Evolutionary conservation across 495 filamentous ascomycete species (phyloP), one percentile per base, ranked within the genome.

Genomic region (Lophiostoma macrostomum): DNA sequence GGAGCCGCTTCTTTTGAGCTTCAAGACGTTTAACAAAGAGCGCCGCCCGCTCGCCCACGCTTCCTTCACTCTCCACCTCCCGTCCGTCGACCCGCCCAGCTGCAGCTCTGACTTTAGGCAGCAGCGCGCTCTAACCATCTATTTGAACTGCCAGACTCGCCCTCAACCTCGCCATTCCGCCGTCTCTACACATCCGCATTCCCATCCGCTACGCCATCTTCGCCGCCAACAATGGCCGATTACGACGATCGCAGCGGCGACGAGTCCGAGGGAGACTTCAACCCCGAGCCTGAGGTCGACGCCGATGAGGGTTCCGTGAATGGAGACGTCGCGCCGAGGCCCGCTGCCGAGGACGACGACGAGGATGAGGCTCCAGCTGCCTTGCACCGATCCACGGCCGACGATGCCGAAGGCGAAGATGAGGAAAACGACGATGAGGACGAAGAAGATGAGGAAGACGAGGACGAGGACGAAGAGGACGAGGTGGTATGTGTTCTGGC

Each of bases 221-320:
- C 13, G 13, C 5, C 23, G 13, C 4, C 50, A 22, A 47, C 31
- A 36, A 64, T 61, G 58, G 40, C 60, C 23, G 43, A 28, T 19
- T 54, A 45, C 43, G 57, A 53, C 31, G 72, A 77, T 44, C 71
- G 79, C 27, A 72, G 79, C 59, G 85, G 84, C 50, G 87, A 84
- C 47, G 86, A 83, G n/a, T 80, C 87, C 19, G 86, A 90, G 45
- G 86, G 90, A 48, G 83, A 88, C 58, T 91, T 91, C 71, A 90
- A 91, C 64, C 87, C 87, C 24, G 75, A 73, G 20, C 79, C 81
- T 8, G 80, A 73, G 41, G 81, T 86, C 45, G 67, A 83, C 35
- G 87, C 89, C 39, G 72, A 79, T 41, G 71, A 71, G 12, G 64
- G 24, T 27, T 8, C 23, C 19, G 25, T 24, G 18, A 32, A 27